Conservation (phyloP, 1,284 basidiomycete species). For the Irpex rosettiformis region DNA sequence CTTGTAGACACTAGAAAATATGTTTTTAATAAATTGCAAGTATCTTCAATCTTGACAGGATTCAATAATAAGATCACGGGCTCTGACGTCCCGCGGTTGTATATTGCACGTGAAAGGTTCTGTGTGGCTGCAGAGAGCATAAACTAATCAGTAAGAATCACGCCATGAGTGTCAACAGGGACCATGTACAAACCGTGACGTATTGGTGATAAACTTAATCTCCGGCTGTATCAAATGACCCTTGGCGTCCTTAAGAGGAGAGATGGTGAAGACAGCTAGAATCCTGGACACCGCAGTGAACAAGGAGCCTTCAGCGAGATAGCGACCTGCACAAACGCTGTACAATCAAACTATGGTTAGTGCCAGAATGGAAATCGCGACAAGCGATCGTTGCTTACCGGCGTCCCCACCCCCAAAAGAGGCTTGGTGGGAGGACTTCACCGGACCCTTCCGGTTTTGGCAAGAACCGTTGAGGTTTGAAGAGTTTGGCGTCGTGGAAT, state of each 20-base stretch:
- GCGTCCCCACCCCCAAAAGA: constrained; percentile 1
- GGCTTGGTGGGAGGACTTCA: not conserved
- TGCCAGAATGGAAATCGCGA: too few relatives aligned
- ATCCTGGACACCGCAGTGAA: not conserved
- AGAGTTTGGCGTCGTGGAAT: constrained; percentile 1
- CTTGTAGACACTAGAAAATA: too few relatives aligned
- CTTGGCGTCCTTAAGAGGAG: not conserved
- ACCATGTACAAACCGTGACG: not conserved
- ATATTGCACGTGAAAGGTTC: constrained; percentile 2
- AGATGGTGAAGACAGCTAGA: constrained; percentile 2
- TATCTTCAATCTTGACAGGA: not conserved
- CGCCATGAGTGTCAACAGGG: not conserved
- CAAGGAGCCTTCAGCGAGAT: not conserved
- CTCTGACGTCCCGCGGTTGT: not conserved
- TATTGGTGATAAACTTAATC: not conserved
- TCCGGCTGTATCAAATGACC: not conserved
- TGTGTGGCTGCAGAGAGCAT: not conserved
- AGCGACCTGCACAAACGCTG: constrained; percentile 7
- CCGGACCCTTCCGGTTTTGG: not conserved
- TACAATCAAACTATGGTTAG: not conserved
- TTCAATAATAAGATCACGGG: not conserved
- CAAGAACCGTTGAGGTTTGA: constrained; percentile 6
- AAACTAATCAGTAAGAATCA: not conserved
- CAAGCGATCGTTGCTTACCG: too few relatives aligned
- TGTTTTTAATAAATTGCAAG: too few relatives aligned